Base-by-base conservation (phyloP, 306 rosid species). In the Cucurbita argyrosperma region DNA sequence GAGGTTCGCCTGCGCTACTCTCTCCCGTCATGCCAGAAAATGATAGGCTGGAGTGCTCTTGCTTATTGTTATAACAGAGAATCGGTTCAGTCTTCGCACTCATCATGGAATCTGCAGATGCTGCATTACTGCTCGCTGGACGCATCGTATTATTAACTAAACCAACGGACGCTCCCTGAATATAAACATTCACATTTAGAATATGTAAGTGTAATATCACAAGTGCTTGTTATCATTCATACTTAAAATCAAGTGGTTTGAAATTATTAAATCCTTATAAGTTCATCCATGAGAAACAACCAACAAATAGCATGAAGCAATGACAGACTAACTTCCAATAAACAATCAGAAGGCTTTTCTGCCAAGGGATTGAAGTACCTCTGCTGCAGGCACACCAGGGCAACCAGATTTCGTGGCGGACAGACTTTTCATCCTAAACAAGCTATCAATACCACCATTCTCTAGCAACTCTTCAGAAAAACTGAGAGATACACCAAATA, bases 391-490 rank as follows among this genome's bases (percentile, higher is more conserved):
- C 30, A 81, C 84, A 74, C 84, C 96, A 78, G 80, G 91, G 82
- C 87, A 81, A 67, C 83, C 79, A 71, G 90, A 89, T 77, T 87
- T 89, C 42, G 83, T 89, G 55, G 87, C 88, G 81, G 89, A 81
- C 79, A 91, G 39, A 19, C 83, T 82, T 63, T 78, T 88, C 16
- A 77, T 72, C 79, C 86, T 88, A 78, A 91, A 95, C 87, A 95
- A 88, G 88, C 99, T 91, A 80, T 84, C 90, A 63, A 95, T 85
- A 59, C 99, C 93, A 66, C 97, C 99, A 69, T 95, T 89, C 88
- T 88, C 94, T 54, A 91, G 83, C 77, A 91, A 90, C 78, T 88
- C 97, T 79, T 94, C 97, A 14, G 96, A 87, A 77, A 85, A 88
- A 81, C 80, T 89, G 52, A 90, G 86, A 70, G 94, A 79, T 80